Conservation (phyloP, 225 moss, liverwort and hornwort genomes). For the Neckera pumila region DNA sequence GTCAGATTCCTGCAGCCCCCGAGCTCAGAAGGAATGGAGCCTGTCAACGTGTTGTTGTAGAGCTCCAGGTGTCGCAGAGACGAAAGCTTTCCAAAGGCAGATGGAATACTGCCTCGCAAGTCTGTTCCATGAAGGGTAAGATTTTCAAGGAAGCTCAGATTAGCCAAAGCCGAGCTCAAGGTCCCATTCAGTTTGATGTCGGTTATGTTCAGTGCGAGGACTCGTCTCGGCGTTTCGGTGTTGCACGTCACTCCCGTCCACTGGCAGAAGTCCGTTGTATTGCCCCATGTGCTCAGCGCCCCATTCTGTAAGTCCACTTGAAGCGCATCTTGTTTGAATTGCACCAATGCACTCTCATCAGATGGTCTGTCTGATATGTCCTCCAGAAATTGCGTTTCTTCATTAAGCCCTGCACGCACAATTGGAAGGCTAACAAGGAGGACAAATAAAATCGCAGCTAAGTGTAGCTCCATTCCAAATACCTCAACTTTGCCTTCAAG, state of each 20-base stretch:
- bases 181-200: neutral
- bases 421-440: neutral
- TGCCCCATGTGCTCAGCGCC: neutral
- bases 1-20: neutral
- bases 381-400: neutral
- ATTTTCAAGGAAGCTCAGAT: neutral
- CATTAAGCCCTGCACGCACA: neutral
- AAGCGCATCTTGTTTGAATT: constrained; percentile 9
- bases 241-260: constrained; percentile 21
- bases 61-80: neutral
- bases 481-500: neutral
- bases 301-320: neutral
- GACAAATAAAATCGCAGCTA: neutral
- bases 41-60: constrained; percentile 4
- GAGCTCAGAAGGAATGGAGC: constrained; percentile 2
- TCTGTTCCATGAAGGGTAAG: neutral
- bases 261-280: neutral
- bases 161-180: constrained; percentile 1
- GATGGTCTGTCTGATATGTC: neutral
- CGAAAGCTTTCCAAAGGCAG: neutral
- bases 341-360: neutral
- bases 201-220: constrained; percentile 5
- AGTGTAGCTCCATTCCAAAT: neutral
- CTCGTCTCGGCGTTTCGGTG: neutral
- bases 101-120: neutral